Evolutionary conservation across 176 grass and related monocot species (phyloP).

Genomic region (Oryza brachyantha): DNA sequence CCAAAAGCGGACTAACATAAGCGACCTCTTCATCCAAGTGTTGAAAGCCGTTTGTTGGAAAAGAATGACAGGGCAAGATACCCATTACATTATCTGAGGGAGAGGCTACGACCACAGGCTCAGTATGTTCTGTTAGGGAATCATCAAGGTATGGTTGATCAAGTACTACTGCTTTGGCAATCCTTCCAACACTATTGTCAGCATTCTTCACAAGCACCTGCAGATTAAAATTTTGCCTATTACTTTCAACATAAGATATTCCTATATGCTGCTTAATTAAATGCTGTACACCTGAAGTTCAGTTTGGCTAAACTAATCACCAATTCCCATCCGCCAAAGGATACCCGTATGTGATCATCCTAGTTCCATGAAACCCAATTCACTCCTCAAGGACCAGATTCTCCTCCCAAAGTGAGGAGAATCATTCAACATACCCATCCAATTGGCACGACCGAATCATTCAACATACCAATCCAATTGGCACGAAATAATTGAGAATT

Average conservation of each 20-base stretch:
- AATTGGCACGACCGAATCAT: not conserved
- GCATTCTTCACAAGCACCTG: constrained; percentile 91
- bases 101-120: constrained; percentile 7
- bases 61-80: constrained; percentile 48
- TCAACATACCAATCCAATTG: not conserved
- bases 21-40: constrained; percentile 47
- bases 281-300: not conserved
- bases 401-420: not conserved
- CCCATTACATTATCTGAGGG: constrained; percentile 49
- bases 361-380: not conserved
- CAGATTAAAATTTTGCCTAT: constrained; percentile 7
- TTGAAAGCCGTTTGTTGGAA: constrained; percentile 18
- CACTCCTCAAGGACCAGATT: not conserved
- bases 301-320: not conserved
- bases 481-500: not conserved
- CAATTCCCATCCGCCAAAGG: not conserved
- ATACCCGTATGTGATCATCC: not conserved
- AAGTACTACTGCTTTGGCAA: constrained; percentile 66
- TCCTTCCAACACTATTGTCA: constrained; percentile 78
- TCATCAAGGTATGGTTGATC: constrained; percentile 37
- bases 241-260: not conserved
- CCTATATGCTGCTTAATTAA: not conserved
- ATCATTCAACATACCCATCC: not conserved
- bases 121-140: constrained; percentile 12
- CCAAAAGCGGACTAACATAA: constrained; percentile 79